Base-by-base conservation (phyloP, 805 yeast species). In the Yarrowia sp. region DNA sequence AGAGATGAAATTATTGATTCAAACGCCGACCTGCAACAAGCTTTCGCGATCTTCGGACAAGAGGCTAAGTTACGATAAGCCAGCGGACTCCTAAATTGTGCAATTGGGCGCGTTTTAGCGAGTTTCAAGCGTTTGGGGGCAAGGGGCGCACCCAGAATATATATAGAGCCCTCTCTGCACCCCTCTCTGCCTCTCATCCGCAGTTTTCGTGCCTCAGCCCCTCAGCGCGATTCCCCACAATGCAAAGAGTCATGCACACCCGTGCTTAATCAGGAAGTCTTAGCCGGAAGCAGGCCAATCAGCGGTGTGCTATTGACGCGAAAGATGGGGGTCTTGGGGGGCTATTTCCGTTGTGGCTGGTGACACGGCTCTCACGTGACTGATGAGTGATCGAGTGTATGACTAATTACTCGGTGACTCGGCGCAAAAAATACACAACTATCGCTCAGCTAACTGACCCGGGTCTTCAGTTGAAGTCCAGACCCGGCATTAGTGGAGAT, bases 341-440 rank as follows among this genome's bases (percentile, higher is more conserved):
- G 3, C n/a, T n/a, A n/a, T n/a, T n/a, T n/a, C n/a, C n/a, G n/a
- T n/a, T n/a, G n/a, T n/a, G n/a, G n/a, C n/a, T n/a, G 2, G 8
- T 44, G 51, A 29, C 35, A 44, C 51, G 51, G 51, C 51, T 13
- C 51, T 44, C 51, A 29, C 51, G 51, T 44, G 51, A 44, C 51
- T 33, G 18, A 32, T 6, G 18, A n/a, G n/a, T n/a, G n/a, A n/a
- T n/a, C n/a, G n/a, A n/a, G n/a, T n/a, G n/a, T n/a, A n/a, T n/a
- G n/a, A n/a, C n/a, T n/a, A n/a, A n/a, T n/a, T n/a, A n/a, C 6
- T 33, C 9, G 9, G 4, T 39, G 44, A 39, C 44, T 39, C 44
- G 44, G 44, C 10, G 22, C n/a, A n/a, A n/a, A n/a, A n/a, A n/a
- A n/a, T n/a, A n/a, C n/a, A n/a, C n/a, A n/a, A n/a, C n/a, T n/a